A percentile compares a stretch with the other conserved stretches of the same genome.
Conservation (phyloP, 2,329 filamentous ascomycete species). For the Camillea tinctor region DNA sequence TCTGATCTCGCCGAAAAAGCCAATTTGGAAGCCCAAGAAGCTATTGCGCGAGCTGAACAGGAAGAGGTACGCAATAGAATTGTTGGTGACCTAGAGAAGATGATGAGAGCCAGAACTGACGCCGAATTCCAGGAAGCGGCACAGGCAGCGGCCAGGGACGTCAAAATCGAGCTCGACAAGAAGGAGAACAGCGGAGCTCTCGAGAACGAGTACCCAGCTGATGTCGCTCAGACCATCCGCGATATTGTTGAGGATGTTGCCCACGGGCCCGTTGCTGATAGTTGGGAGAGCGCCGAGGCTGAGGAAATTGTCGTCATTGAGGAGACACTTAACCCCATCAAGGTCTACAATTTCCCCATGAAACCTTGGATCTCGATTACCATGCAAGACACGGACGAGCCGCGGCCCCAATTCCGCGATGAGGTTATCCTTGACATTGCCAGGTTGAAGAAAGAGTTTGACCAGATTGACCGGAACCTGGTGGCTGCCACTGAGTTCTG, state of each 20-base stretch:
- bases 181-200: constrained; percentile 51
- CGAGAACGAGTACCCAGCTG: constrained; percentile 51
- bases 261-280: constrained; percentile 69
- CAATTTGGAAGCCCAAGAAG: constrained; percentile 60
- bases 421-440: constrained; percentile 90
- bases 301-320: constrained; percentile 65
- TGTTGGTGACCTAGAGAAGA: constrained; percentile 46
- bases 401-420: constrained; percentile 66
- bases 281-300: constrained; percentile 85
- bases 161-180: constrained; percentile 55
- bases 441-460: constrained; percentile 93
- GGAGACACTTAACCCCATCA: constrained; percentile 65
- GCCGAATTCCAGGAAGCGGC: constrained; percentile 53
- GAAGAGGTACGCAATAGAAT: constrained; percentile 49
- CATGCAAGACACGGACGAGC: constrained; percentile 59
- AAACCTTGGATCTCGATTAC: constrained; percentile 91
- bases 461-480: constrained; percentile 92
- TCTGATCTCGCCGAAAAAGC: constrained; percentile 59
- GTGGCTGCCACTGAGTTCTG: constrained; percentile 86
- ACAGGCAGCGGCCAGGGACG: constrained; percentile 44
- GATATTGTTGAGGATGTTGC: constrained; percentile 56
- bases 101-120: constrained; percentile 51
- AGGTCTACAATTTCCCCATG: constrained; percentile 95
- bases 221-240: constrained; percentile 49
- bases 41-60: constrained; percentile 56